A percentile compares a stretch with the other conserved stretches of the same genome.
Evolutionary conservation across 2,329 filamentous ascomycete genomes (phyloP).

Genomic region (Niveomyces coronatus): DNA sequence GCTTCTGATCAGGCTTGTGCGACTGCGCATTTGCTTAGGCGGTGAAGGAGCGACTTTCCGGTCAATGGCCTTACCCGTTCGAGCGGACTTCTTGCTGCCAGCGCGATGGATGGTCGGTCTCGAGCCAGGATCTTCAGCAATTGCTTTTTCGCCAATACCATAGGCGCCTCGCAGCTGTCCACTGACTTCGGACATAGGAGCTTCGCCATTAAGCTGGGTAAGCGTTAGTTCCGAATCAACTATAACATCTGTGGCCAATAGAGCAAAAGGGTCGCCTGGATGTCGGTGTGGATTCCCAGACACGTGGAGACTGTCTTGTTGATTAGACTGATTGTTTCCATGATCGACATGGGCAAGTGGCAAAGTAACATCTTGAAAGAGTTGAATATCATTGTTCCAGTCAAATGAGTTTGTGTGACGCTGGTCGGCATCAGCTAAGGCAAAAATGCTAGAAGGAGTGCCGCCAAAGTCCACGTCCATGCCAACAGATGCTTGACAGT

Average conservation of each 20-base stretch:
- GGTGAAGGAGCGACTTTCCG: conserved; percentile 38
- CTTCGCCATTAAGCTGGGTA: conserved; percentile 39
- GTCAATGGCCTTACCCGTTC: conserved; percentile 34
- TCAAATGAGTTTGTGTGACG: conserved; percentile 43
- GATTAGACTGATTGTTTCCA: conserved; percentile 23
- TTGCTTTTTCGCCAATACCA: too few species aligned
- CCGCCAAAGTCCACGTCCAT: conserved; percentile 51
- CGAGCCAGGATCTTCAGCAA: neutral
- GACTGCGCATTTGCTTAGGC: conserved; percentile 37
- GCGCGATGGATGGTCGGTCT: conserved; percentile 29
- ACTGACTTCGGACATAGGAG: conserved; percentile 35
- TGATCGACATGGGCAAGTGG: conserved; percentile 23
- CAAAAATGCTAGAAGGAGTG: conserved; percentile 33
- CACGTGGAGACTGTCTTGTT: neutral
- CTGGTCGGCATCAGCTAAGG: conserved; percentile 23
- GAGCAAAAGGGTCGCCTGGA: conserved; percentile 41
- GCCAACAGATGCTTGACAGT: conserved; percentile 39
- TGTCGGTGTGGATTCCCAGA: conserved; percentile 24
- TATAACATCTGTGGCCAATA: conserved; percentile 34
- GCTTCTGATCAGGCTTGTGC: conserved; percentile 29
- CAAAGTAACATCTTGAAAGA: conserved; percentile 39
- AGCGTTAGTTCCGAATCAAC: conserved; percentile 52
- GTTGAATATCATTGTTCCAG: conserved; percentile 45
- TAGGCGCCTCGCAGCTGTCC: too few species aligned
- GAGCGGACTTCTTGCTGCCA: conserved; percentile 29